Evolutionary conservation across 768 basidiomycete species (phyloP).

Genomic region (Punctularia strigosozonata): DNA sequence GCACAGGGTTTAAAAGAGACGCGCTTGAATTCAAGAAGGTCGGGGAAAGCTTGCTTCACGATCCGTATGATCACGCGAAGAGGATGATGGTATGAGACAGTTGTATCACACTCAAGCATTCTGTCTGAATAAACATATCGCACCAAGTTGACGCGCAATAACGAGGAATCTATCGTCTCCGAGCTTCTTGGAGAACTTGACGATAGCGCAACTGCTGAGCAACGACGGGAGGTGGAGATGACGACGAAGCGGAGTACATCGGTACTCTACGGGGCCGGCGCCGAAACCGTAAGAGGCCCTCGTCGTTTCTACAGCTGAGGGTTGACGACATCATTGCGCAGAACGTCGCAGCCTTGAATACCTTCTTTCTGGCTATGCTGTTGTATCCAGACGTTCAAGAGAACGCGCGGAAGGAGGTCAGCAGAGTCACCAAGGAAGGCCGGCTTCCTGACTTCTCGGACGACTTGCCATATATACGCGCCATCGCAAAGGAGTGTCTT

Average conservation of each 20-base stretch:
- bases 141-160: too few relatives aligned
- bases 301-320: not conserved
- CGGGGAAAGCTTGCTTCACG: too few relatives aligned
- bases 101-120: too few relatives aligned
- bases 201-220: too few relatives aligned
- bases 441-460: constrained; percentile 8
- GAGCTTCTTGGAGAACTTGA: too few relatives aligned
- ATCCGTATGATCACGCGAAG: too few relatives aligned
- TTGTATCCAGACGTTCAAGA: constrained; percentile 11
- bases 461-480: constrained; percentile 11
- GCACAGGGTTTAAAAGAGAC: constrained; percentile 6
- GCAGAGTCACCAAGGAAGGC: constrained; percentile 9
- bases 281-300: not conserved
- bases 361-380: constrained; percentile 13
- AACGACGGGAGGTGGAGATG: too few relatives aligned
- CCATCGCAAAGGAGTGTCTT: constrained; percentile 5
- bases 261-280: too few relatives aligned
- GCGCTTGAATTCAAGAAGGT: constrained; percentile 4
- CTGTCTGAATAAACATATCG: too few relatives aligned
- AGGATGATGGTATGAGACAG: too few relatives aligned
- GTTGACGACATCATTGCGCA: not conserved
- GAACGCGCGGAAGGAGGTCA: constrained; percentile 8
- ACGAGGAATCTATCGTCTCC: too few relatives aligned
- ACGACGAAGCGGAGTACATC: too few relatives aligned
- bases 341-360: constrained; percentile 5